Conservation (phyloP, 1,284 basidiomycete genomes). For the Fistulinella staudtii region DNA sequence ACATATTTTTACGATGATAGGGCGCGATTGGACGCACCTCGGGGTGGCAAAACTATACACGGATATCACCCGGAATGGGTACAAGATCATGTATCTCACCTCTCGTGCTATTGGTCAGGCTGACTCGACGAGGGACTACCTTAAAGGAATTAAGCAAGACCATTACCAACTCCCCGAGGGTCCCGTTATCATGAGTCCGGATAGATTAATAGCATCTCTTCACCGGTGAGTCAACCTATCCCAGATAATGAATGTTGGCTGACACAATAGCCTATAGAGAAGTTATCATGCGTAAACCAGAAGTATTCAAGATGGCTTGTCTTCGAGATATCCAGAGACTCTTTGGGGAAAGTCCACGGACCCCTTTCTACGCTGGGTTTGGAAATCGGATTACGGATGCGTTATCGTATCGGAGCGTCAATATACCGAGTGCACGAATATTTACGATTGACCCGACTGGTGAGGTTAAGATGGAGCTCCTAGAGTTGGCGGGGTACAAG, state of each 20-base stretch:
- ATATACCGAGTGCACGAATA: constrained; percentile 91
- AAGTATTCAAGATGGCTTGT: constrained; percentile 99
- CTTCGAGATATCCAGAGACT: constrained; percentile 92
- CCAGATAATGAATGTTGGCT: not conserved
- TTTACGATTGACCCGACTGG: constrained; percentile 97
- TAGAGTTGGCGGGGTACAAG: constrained; percentile 95
- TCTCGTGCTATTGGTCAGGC: constrained; percentile 98
- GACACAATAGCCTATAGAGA: constrained; percentile 50
- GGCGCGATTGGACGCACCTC: constrained; percentile 98
- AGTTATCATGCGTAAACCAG: constrained; percentile 98
- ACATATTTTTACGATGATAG: constrained; percentile 98
- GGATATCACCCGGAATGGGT: constrained; percentile 94
- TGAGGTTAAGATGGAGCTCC: constrained; percentile 95
- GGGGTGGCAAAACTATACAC: constrained; percentile 99
- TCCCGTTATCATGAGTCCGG: constrained; percentile 99
- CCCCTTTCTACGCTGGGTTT: constrained; percentile 96
- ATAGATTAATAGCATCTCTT: constrained; percentile 90
- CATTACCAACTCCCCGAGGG: constrained; percentile 95
- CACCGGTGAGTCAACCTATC: constrained; percentile 65
- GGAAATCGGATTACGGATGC: constrained; percentile 99
- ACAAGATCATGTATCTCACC: constrained; percentile 98
- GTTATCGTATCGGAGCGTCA: constrained; percentile 92
- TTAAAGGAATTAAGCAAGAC: constrained; percentile 94
- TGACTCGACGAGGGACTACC: constrained; percentile 93
- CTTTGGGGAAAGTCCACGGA: constrained; percentile 71